A percentile compares a stretch with the other conserved stretches of the same genome.
phyloP scores from a whole-genome alignment of 768 basidiomycete genomes.

The Russula vinacea region DNA sequence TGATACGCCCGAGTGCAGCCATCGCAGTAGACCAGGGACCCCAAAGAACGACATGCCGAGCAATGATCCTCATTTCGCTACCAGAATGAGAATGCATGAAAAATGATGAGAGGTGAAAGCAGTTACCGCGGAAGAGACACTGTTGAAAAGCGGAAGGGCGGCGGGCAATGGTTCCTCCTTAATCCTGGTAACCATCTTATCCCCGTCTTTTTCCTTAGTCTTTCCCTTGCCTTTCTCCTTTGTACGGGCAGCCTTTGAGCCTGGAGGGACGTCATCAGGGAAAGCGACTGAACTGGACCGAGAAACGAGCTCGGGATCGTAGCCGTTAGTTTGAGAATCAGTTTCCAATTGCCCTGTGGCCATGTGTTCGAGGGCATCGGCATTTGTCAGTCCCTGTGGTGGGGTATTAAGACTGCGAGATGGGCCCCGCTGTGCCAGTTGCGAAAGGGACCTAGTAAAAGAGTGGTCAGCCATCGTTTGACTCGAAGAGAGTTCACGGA shows the following conservation, averaged over 20 bases:
- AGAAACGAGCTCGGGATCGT: constrained; percentile 56
- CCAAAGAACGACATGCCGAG: constrained; percentile 76
- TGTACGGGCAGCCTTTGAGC: constrained; percentile 12
- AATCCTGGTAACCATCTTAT: constrained; percentile 36
- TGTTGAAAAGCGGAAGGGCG: constrained; percentile 40
- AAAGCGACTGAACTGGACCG: constrained; percentile 51
- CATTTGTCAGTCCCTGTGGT: constrained; percentile 43
- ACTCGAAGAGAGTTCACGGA: constrained; percentile 8
- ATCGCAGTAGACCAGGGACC: constrained; percentile 92
- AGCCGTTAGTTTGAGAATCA: constrained; percentile 51
- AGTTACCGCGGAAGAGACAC: constrained; percentile 41
- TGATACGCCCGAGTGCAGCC: constrained; percentile 96
- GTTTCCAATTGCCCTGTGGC: constrained; percentile 48
- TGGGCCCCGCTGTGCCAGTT: constrained; percentile 70
- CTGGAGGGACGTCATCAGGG: constrained; percentile 31
- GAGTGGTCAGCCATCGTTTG: neutral
- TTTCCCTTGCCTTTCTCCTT: constrained; percentile 49
- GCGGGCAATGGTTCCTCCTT: constrained; percentile 46
- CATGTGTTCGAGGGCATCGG: constrained; percentile 42
- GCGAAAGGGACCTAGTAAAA: constrained; percentile 50
- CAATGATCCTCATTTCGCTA: constrained; percentile 80
- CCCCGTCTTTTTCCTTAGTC: constrained; percentile 38
- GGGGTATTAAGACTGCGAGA: constrained; percentile 60
- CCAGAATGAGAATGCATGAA: constrained; percentile 16
- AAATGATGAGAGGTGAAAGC: constrained; percentile 10